Base-by-base conservation (phyloP, 495 filamentous ascomycete species). In the Penicillium chermesinum region DNA sequence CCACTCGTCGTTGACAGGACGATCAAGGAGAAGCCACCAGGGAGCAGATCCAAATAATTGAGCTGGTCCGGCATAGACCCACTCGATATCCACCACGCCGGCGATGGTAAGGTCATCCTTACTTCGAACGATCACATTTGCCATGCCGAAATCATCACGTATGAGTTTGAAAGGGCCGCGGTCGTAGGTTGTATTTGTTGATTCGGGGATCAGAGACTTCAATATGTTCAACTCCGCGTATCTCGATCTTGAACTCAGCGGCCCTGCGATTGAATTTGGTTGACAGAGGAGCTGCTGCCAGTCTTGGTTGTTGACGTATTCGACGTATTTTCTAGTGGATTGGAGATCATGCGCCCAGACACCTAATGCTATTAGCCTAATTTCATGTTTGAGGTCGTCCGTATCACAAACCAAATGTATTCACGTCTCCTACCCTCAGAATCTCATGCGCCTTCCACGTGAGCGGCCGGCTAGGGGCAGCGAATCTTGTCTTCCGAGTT, bases 51-150 rank as follows among this genome's bases (percentile, higher is more conserved):
- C 59, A 52, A 65, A 61, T 14, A 72, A 38, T 49, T 72, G 61
- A 21, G 64, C 61, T 0, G 68, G 66, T 38, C 64, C 63, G 15
- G 56, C 53, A 34, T 72, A 70, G 27, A 55, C 54, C 61, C 59
- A 72, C 44, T 70, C 68, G 3, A 66, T 54, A 40, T 68, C 68
- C 2, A 72, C 45, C 2, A 72, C 52, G 40, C 62, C 65, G 36
- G 67, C 52, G 37, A 72, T 45, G 5, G 58, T 65, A 16, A 68
- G 57, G 16, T 63, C 63, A 46, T 63, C 52, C 18, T 36, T 58
- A 46, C 58, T 46, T 8, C 52, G 41, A 16, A 71, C 57, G 44
- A 69, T 64, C 44, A 71, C 9, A 44, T 71, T 71, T 15, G 64
- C 61, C 22, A 61, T 39, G 45, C 66, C 56, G 19, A 69, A 49